These are phyloP conservation scores for Poa pratensis DNA, from an alignment of 176 grass and related monocot genomes.

Conservation along the genomic window DNA sequence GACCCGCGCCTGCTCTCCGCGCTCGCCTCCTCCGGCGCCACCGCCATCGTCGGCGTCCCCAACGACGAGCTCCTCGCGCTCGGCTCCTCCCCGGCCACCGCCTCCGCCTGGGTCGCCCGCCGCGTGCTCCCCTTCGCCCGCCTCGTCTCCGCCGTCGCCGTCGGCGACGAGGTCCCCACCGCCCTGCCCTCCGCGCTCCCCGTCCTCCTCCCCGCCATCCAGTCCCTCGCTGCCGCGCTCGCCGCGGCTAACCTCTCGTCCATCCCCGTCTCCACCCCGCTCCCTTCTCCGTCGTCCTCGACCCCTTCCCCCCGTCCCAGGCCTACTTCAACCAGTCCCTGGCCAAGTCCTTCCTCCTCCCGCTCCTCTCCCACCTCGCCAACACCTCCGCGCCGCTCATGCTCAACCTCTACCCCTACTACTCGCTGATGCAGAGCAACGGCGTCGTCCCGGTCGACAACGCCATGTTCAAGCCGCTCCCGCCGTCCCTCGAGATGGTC, in stretches of 20 bases:
- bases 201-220: constrained; percentile 82
- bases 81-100: constrained; percentile 73
- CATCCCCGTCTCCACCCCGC: constrained; percentile 84
- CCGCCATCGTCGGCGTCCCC: constrained; percentile 81
- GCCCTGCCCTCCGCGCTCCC: constrained; percentile 77
- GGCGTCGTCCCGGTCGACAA: constrained; percentile 84
- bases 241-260: constrained; percentile 74
- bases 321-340: constrained; percentile 95
- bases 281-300: constrained; percentile 86
- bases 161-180: constrained; percentile 79
- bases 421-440: constrained; percentile 81
- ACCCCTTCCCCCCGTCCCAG: constrained; percentile 93
- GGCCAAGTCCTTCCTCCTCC: constrained; percentile 58
- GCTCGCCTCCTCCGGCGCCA: constrained; percentile 58
- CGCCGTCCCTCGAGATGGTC: constrained; percentile 80
- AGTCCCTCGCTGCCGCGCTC: constrained; percentile 62
- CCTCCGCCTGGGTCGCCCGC: constrained; percentile 66
- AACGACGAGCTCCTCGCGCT: constrained; percentile 92
- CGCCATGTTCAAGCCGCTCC: constrained; percentile 82
- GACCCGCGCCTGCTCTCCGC: constrained; percentile 72
- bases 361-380: constrained; percentile 73
- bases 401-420: constrained; percentile 98
- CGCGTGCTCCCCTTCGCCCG: constrained; percentile 63
- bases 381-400: constrained; percentile 84
- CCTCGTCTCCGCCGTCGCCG: constrained; percentile 69